Evolutionary conservation across 306 rosid genomes (phyloP).

Genomic region (Corylus avellana): DNA sequence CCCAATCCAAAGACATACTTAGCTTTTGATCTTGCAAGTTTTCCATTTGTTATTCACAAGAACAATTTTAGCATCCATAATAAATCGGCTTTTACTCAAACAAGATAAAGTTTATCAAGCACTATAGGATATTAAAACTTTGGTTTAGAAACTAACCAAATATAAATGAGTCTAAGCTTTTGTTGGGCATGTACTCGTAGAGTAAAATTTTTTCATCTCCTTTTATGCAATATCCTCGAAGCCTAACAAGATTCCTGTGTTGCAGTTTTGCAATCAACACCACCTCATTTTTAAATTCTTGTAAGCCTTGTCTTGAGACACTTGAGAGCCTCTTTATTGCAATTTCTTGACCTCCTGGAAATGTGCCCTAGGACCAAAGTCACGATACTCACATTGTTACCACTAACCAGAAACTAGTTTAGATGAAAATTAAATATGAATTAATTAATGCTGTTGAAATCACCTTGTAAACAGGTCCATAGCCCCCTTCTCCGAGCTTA

Average conservation of each 20-base stretch:
- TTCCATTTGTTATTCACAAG: too few relatives aligned
- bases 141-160: conserved; percentile 36
- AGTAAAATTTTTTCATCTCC: conserved; percentile 48
- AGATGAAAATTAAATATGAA: neutral
- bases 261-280: conserved; percentile 51
- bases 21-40: too few relatives aligned
- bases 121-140: neutral
- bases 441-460: neutral
- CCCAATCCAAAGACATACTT: too few relatives aligned
- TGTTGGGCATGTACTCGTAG: conserved; percentile 54
- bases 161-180: conserved; percentile 48
- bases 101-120: neutral
- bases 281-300: conserved; percentile 52
- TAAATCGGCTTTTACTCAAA: neutral
- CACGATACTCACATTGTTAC: neutral
- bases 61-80: neutral
- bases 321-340: conserved; percentile 54
- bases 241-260: conserved; percentile 50
- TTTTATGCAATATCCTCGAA: conserved; percentile 42
- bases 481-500: conserved; percentile 60
- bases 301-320: conserved; percentile 46
- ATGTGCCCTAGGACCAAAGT: conserved; percentile 29
- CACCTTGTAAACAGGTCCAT: conserved; percentile 62
- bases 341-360: conserved; percentile 32
- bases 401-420: neutral